Evolutionary conservation across 176 grass and related monocot species (phyloP), one percentile per base, ranked within the genome.

Genomic region (Stipa capillata): DNA sequence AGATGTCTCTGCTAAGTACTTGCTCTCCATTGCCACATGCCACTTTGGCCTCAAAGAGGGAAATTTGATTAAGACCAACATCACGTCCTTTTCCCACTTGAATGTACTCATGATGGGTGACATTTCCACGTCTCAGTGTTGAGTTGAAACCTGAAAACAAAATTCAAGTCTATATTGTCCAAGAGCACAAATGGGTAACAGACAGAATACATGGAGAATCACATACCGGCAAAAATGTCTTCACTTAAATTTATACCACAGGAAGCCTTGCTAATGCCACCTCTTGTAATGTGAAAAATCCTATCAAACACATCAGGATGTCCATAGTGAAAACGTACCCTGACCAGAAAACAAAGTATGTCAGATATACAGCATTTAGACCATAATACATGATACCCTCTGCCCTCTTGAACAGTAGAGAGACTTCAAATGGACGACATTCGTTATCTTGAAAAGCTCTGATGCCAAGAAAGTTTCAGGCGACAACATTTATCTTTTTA

Each of bases 291-390:
- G 54, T 97, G 94, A 83, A 97, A 97, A 69, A 97, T 90, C 84
- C 94, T 97, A 87, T 97, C 94, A 59, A 97, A 97, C 15, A 94
- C 91, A 79, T 97, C 94, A 75, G 94, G 94, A 79, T 97, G 94
- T 65, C 91, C 94, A 56, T 97, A 97, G 79, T 97, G 94, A 87
- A 97, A 97, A 44, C 94, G 87, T 63, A 97, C 91, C 76, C 94
- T 97, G 81, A 18, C 21, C 32, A 92, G 60, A 84, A 63, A 83
- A 80, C 31, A 74, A 10, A 52, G 58, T 36, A 66, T 52, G 72
- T 36, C 65, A 85, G 44, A 72, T 69, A 81, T 62, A 56, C 5
- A 59, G n/a, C 57, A 49, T 44, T 74, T 48, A 47, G 58, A 77
- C 35, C 42, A 39, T 35, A 53, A 23, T 49, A 73, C 14, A 33